These are phyloP conservation scores for Catunica adiposa DNA, from an alignment of 2,329 filamentous ascomycete species.

Conservation along the genomic window DNA sequence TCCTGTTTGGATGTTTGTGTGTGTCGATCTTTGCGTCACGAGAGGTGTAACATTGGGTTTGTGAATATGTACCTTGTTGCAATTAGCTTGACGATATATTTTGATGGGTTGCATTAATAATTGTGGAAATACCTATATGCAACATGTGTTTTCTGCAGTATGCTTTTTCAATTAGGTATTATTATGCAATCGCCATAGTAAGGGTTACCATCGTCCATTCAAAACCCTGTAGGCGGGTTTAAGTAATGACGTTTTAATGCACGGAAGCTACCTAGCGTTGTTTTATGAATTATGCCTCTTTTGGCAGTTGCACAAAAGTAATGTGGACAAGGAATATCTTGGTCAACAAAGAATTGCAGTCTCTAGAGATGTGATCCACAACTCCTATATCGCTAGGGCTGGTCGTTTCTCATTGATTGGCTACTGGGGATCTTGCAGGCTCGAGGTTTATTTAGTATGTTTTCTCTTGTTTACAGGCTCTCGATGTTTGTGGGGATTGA, in stretches of 20 bases:
- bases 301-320: background rate
- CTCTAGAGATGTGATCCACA: no score
- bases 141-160: no score
- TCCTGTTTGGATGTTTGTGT: background rate
- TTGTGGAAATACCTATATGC: no score
- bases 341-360: no score
- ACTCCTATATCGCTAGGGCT: background rate
- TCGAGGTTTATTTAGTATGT: background rate
- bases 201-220: background rate
- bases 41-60: background rate
- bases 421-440: background rate
- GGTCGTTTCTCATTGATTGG: background rate
- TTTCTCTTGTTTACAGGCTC: background rate
- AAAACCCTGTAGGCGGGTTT: background rate
- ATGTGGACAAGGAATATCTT: background rate
- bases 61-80: no score
- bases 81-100: no score
- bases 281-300: conserved; percentile 1
- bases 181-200: background rate
- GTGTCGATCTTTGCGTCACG: no score
- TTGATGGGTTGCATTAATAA: no score
- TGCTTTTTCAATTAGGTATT: background rate
- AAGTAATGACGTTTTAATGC: conserved; percentile 4
- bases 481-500: background rate
- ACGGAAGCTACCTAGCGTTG: background rate